Percentiles rank a stretch among this genome's conserved stretches.
Conservation (phyloP, 352 stramenopile genomes). For the Pythium rishiriense region DNA sequence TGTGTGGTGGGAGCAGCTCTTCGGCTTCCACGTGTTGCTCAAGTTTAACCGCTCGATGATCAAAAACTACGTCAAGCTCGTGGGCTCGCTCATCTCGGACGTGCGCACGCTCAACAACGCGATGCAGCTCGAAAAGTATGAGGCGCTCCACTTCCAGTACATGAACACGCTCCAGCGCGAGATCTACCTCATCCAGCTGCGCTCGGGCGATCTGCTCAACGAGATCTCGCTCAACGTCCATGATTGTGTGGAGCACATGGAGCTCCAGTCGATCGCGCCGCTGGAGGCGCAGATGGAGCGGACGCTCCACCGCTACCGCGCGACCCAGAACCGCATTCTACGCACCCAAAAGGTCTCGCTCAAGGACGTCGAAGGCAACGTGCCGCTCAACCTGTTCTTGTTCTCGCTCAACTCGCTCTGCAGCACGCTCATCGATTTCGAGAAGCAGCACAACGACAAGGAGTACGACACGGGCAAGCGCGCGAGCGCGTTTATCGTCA, state of each 20-base stretch:
- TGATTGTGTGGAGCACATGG: constrained; percentile 45
- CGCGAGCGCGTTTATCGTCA: constrained; percentile 48
- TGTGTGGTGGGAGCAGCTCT: constrained; percentile 83
- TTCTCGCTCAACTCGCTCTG: constrained; percentile 87
- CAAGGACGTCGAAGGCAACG: constrained; percentile 81
- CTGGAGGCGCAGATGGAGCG: constrained; percentile 72
- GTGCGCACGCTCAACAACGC: constrained; percentile 70
- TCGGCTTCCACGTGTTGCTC: constrained; percentile 63
- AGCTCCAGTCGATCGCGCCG: constrained; percentile 43
- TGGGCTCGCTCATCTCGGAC: constrained; percentile 65
- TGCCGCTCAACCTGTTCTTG: constrained; percentile 78
- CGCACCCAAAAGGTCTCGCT: constrained; percentile 49
- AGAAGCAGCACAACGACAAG: constrained; percentile 65
- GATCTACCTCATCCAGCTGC: constrained; percentile 78
- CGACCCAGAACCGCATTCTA: constrained; percentile 55
- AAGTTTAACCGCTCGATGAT: constrained; percentile 72
- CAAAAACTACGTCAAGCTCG: constrained; percentile 66
- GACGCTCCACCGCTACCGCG: constrained; percentile 62
- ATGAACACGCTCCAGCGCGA: constrained; percentile 82
- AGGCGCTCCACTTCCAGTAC: constrained; percentile 65
- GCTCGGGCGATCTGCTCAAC: constrained; percentile 59
- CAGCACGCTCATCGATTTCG: constrained; percentile 70
- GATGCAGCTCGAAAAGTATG: constrained; percentile 82
- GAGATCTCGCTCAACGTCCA: constrained; percentile 72
- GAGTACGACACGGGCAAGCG: constrained; percentile 47